A percentile compares a stretch with the other conserved stretches of the same genome.
phyloP scores from a whole-genome alignment of 441 rosid species.

The Mallotus japonicus region DNA sequence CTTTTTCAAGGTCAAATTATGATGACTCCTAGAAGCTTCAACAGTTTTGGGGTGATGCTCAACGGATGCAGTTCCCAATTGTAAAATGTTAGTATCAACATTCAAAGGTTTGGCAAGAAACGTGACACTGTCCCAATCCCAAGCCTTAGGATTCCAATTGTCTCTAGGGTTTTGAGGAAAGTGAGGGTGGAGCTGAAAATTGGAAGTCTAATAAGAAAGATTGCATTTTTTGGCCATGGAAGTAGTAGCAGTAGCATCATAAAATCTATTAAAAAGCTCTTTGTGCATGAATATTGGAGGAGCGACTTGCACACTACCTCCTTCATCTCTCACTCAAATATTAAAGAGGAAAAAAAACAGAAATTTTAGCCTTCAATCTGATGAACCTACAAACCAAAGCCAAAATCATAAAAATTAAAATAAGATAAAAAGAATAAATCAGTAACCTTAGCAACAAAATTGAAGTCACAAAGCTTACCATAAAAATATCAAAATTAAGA shows the following conservation, averaged over 20 bases:
- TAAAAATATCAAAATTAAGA: constrained; percentile 4
- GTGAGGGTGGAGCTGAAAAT: constrained; percentile 35
- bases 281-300: constrained; percentile 60
- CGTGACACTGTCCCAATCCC: constrained; percentile 78
- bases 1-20: constrained; percentile 28
- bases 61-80: constrained; percentile 24
- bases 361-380: not conserved
- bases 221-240: constrained; percentile 63
- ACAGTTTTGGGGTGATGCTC: constrained; percentile 31
- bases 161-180: constrained; percentile 28
- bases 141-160: constrained; percentile 67
- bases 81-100: constrained; percentile 36
- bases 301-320: constrained; percentile 70
- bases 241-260: constrained; percentile 38
- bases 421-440: not conserved
- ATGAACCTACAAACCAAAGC: not conserved
- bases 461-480: not conserved
- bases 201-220: constrained; percentile 44
- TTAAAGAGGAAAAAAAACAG: not conserved
- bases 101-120: constrained; percentile 59
- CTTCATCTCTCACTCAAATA: constrained; percentile 47
- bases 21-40: constrained; percentile 19
- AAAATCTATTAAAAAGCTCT: constrained; percentile 40
- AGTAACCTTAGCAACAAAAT: not conserved
- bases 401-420: not conserved